phyloP scores from a whole-genome alignment of 768 basidiomycete genomes.

The Tephrocybe sp. region DNA sequence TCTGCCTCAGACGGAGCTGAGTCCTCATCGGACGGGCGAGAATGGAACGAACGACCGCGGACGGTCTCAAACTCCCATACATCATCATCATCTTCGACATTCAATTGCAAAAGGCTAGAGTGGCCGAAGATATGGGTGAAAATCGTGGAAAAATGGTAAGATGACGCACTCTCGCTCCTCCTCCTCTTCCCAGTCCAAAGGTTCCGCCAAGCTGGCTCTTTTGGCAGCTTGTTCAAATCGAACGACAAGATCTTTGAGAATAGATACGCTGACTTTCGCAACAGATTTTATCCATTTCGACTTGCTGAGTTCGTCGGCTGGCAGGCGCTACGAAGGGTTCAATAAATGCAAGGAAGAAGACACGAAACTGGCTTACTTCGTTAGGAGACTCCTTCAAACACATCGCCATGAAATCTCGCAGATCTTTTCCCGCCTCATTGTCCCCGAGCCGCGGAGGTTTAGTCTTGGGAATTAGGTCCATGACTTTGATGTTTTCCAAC shows the following conservation, averaged over 20 bases:
- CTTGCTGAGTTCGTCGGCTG: constrained; percentile 86
- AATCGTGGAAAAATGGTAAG: not conserved
- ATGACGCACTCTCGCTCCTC: constrained; percentile 54
- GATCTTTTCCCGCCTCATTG: constrained; percentile 75
- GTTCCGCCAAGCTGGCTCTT: constrained; percentile 74
- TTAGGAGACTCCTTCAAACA: constrained; percentile 81
- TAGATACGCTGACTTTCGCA: constrained; percentile 62
- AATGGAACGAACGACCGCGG: constrained; percentile 33
- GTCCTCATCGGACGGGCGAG: constrained; percentile 24
- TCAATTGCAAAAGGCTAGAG: constrained; percentile 17
- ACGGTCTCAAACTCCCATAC: constrained; percentile 82
- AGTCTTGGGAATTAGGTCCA: constrained; percentile 85
- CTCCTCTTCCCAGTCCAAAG: constrained; percentile 71
- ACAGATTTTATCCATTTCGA: constrained; percentile 88
- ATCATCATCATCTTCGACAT: constrained; percentile 36
- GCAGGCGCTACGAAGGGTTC: constrained; percentile 58
- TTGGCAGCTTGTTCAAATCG: constrained; percentile 77
- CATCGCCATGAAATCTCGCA: constrained; percentile 83
- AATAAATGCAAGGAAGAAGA: not conserved
- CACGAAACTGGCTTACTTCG: constrained; percentile 52
- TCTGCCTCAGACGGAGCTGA: not conserved
- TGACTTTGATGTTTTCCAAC: constrained; percentile 80
- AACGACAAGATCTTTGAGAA: constrained; percentile 78
- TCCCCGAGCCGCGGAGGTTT: constrained; percentile 83
- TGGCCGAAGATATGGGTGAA: not conserved